phyloP scores from a whole-genome alignment of 225 moss, liverwort and hornwort genomes.

The Lunularia cruciata region DNA sequence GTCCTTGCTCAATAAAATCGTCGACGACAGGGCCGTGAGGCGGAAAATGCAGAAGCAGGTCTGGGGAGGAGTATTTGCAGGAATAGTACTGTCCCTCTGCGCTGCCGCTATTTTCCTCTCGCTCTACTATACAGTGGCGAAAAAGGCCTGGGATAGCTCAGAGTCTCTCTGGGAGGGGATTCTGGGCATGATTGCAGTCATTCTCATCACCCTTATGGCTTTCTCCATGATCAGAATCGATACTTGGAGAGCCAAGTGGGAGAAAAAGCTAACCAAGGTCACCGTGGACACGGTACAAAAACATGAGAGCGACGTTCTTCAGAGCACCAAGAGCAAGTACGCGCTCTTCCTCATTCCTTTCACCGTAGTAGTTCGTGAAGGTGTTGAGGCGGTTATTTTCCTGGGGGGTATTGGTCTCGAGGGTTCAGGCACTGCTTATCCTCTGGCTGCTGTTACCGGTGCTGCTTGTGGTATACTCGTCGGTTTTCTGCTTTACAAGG shows the following conservation, averaged over 20 bases:
- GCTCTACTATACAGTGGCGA: constrained; percentile 67
- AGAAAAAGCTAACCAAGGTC: constrained; percentile 66
- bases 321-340: constrained; percentile 46
- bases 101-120: constrained; percentile 53
- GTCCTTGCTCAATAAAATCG: constrained; percentile 52
- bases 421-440: constrained; percentile 51
- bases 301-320: constrained; percentile 22
- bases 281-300: constrained; percentile 29
- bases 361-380: constrained; percentile 63
- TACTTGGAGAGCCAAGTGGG: constrained; percentile 68
- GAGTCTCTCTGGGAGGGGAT: constrained; percentile 67
- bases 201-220: constrained; percentile 64
- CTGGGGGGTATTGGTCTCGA: constrained; percentile 61
- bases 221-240: constrained; percentile 68
- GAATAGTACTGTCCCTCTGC: constrained; percentile 36
- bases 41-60: constrained; percentile 60
- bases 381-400: constrained; percentile 67
- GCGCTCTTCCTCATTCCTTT: constrained; percentile 56
- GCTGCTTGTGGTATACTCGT: constrained; percentile 47
- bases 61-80: constrained; percentile 48
- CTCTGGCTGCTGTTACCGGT: constrained; percentile 53
- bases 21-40: constrained; percentile 26
- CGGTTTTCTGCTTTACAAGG: constrained; percentile 51
- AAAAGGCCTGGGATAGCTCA: constrained; percentile 56
- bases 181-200: constrained; percentile 47